Evolutionary conservation across 192 early-diverging fungal species (phyloP), one percentile per base, ranked within the genome.

Genomic region (Coemansia sp.): DNA sequence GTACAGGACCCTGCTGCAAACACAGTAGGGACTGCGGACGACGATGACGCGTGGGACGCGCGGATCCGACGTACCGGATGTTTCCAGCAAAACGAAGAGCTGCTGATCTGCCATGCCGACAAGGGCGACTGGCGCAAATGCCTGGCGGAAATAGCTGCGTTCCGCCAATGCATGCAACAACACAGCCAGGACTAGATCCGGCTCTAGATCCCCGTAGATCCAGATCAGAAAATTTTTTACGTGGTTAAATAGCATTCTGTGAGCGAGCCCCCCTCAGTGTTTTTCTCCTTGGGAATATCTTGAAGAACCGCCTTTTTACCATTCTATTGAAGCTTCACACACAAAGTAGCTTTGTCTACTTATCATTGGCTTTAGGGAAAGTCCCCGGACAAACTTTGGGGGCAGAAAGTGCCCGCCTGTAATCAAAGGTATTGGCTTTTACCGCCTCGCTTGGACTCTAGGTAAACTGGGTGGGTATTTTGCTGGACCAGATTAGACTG

Each of bases 61-160:
- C 80, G 89, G 29, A 91, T 95, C 44, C 74, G 74, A 31, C 59
- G 67, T 22, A 85, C 87, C 12, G 93, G 93, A 5, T 96, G 93
- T 55, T 79, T 64, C 51, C 52, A 72, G 16, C 81, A 96, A 57
- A 90, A 94, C 67, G 86, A 90, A 42, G 67, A 53, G 2, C 73
- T 96, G 30, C 85, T 88, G 41, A 64, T 89, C 49, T 96, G 93
- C 62, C 84, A 88, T 61, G 80, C 78, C 16, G 87, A 91, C 37
- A 88, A 79, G 12, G 80, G 85, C 44, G 93, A 96, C 68, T 96
- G 90, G 89, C 80, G 93, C 30, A 62, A 77, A 31, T 96, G 93
- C 57, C 55, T 75, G 32, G 72, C 67, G 22, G 87, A 89, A 53
- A 84, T 96, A 81, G 23, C 58, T n/a, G 77, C 65, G 20, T 96